phyloP scores from a whole-genome alignment of 1,284 basidiomycete species.

The Sparassis latifolia region DNA sequence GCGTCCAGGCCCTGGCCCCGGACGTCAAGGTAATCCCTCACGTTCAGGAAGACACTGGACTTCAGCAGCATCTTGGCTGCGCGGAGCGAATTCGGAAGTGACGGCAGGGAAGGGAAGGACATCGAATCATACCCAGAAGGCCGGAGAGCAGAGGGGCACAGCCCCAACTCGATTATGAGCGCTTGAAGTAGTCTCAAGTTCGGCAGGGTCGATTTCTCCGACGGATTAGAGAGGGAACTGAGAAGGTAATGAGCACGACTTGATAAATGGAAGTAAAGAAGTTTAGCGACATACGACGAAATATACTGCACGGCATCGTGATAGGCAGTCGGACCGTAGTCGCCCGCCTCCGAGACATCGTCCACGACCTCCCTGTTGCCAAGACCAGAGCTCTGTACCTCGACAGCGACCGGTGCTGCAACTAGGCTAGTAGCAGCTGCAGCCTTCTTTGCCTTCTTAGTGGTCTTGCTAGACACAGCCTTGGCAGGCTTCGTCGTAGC shows the following conservation, averaged over 20 bases:
- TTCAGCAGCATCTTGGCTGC: slow-evolving; percentile 60
- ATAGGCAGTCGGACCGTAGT: slow-evolving; percentile 31
- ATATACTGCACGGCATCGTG: slow-evolving; percentile 49
- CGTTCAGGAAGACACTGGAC: slow-evolving; percentile 58
- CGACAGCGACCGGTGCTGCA: neutral
- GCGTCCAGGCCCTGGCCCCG: slow-evolving; percentile 56
- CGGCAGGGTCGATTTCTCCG: slow-evolving; percentile 31
- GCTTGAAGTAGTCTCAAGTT: slow-evolving; percentile 36
- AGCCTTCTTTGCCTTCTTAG: slow-evolving; percentile 16
- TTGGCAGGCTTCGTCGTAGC: slow-evolving; percentile 5
- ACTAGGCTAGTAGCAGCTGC: slow-evolving; percentile 4
- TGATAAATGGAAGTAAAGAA: slow-evolving; percentile 32
- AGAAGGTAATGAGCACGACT: no score
- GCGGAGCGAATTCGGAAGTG: slow-evolving; percentile 49
- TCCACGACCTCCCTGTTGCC: slow-evolving; percentile 41
- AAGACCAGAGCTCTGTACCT: slow-evolving; percentile 14
- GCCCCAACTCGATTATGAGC: slow-evolving; percentile 37
- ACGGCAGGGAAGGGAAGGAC: slow-evolving; percentile 19
- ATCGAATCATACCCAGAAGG: slow-evolving; percentile 17
- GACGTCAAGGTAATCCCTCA: slow-evolving; percentile 64
- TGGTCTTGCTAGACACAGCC: slow-evolving; percentile 7
- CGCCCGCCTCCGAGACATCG: slow-evolving; percentile 42
- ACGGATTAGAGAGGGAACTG: neutral
- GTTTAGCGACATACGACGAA: slow-evolving; percentile 17
- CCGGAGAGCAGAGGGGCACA: slow-evolving; percentile 37